Evolutionary conservation across 1,284 basidiomycete species (phyloP), one percentile per base, ranked within the genome.

Genomic region (Anthracocystis walkeri): DNA sequence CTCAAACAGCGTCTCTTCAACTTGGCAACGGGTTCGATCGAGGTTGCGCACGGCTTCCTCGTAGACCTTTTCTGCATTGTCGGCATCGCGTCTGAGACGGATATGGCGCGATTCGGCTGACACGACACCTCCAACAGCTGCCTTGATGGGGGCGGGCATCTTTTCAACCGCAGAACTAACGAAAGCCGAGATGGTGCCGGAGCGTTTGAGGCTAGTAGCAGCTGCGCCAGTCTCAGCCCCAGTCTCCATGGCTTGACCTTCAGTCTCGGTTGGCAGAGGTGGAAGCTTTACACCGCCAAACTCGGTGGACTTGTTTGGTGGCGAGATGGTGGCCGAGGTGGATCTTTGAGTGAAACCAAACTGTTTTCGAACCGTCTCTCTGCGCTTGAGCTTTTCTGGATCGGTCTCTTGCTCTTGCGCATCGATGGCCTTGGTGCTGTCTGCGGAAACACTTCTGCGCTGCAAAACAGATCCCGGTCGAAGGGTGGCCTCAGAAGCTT

Each of bases 341-440:
- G 65, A 56, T 14, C 78, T 65, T 29, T 70, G 61, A 29, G 71
- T 62, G 65, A 84, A 84, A 40, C 83, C 83, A 48, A 84, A 84
- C 55, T 84, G 82, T 58, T 83, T 77, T 35, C 83, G 81, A 20
- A 84, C 58, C 21, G 81, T 84, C 59, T 83, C 80, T 20, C 83
- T 65, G 25, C 83, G 76, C 66, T 84, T 75, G 52, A 83, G 65
- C 33, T 61, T 67, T 27, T 78, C 78, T 1, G 77, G 65, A 48
- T 82, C 80, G 14, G 64, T 33, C 33, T 58, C 44, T 7, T 61
- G 62, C 1, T 66, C 58, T 38, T 42, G 31, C 11, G 46, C 49
- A n/a, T 45, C 57, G 20, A 45, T 7, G 1, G 65, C 55, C 51
- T 50, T 58, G 48, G 48, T 40, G 58, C 65, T 74, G 29, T 55